These are phyloP conservation scores for Saccharomyces uvarum DNA, from an alignment of 1,139 yeast genomes.

Conservation along the genomic window DNA sequence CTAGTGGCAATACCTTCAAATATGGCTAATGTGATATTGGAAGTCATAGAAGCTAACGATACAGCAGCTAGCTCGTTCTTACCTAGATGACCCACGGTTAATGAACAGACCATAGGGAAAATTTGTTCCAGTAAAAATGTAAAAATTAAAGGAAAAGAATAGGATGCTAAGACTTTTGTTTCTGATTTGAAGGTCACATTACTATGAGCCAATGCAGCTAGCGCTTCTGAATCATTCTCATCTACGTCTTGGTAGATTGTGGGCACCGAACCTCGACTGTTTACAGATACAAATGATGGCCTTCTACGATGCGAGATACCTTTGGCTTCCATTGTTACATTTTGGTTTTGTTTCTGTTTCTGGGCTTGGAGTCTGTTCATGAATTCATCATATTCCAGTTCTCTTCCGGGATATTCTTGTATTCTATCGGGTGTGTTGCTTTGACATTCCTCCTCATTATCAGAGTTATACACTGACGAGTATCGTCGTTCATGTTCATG, in stretches of 20 bases:
- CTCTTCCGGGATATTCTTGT: conserved; percentile 10
- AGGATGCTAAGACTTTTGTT: conserved; percentile 41
- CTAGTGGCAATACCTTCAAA: conserved; percentile 87
- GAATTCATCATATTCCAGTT: conserved; percentile 34
- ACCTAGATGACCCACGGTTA: conserved; percentile 70
- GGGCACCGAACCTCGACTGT: conserved; percentile 31
- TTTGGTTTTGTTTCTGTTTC: conserved; percentile 21
- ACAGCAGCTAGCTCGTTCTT: conserved; percentile 71
- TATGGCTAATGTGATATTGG: conserved; percentile 74
- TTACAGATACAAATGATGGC: conserved; percentile 24
- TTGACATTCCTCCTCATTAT: conserved; percentile 16
- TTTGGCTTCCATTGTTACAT: neutral
- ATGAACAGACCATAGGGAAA: conserved; percentile 60
- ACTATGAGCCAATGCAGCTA: conserved; percentile 39
- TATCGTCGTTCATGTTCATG: conserved; percentile 62
- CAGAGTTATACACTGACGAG: conserved; percentile 33
- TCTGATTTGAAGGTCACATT: conserved; percentile 43
- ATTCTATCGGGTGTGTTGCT: neutral
- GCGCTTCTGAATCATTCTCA: conserved; percentile 34
- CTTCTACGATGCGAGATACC: conserved; percentile 21
- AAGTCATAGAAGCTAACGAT: conserved; percentile 80
- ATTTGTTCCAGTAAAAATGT: conserved; percentile 67
- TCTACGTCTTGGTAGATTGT: conserved; percentile 27
- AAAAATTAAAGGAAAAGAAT: conserved; percentile 55
- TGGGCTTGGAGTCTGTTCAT: conserved; percentile 34